phyloP scores from a whole-genome alignment of 169 alveolate genomes.

The Babesia sp. region DNA sequence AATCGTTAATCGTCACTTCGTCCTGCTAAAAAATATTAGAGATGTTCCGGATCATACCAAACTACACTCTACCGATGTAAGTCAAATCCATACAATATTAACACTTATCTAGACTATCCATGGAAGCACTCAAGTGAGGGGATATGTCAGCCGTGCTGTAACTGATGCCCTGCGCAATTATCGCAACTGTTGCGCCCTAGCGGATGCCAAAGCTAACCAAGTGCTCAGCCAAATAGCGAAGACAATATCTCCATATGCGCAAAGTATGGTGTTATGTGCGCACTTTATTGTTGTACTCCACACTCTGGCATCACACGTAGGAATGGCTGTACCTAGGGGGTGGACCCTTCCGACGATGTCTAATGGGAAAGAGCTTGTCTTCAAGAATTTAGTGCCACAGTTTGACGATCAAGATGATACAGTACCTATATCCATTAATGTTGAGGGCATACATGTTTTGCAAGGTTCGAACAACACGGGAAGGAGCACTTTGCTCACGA shows the following conservation, averaged over 20 bases:
- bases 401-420: not conserved
- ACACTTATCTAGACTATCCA: constrained; percentile 9
- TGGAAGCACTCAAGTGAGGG: not conserved
- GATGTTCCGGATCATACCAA: constrained; percentile 25
- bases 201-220: constrained; percentile 20
- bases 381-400: constrained; percentile 12
- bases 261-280: constrained; percentile 18
- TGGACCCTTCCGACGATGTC: constrained; percentile 22
- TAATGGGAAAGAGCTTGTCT: not conserved
- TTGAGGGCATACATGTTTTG: constrained; percentile 15
- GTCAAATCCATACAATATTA: not conserved
- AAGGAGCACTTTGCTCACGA: constrained; percentile 6
- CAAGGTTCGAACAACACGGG: constrained; percentile 41
- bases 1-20: constrained; percentile 17
- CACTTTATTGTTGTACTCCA: constrained; percentile 37
- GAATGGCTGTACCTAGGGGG: constrained; percentile 33
- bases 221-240: constrained; percentile 1
- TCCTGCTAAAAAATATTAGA: not conserved
- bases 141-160: constrained; percentile 27
- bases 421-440: constrained; percentile 1
- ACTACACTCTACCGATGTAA: constrained; percentile 44
- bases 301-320: constrained; percentile 41
- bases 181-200: constrained; percentile 31
- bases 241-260: constrained; percentile 38
- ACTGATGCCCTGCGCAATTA: constrained; percentile 24